Evolutionary conservation across 306 rosid species (phyloP).

Genomic region (Medicago truncatula): DNA sequence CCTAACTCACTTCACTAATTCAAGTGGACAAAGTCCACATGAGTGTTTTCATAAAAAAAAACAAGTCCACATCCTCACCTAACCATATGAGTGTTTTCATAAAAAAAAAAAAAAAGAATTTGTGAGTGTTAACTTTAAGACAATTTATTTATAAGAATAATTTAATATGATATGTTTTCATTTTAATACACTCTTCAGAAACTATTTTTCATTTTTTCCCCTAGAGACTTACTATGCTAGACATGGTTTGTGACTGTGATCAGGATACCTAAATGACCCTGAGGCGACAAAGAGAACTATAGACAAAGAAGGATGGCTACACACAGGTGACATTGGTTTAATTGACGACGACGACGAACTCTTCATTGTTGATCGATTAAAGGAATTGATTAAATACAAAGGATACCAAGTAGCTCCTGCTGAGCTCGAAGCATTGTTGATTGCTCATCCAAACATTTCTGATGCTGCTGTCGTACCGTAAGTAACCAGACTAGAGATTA

Average conservation of each 20-base stretch:
- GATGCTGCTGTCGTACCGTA: constrained; percentile 89
- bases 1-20: not conserved
- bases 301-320: constrained; percentile 79
- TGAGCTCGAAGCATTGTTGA: constrained; percentile 78
- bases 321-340: constrained; percentile 81
- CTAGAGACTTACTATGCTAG: not conserved
- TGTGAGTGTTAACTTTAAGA: too few species aligned
- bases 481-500: not conserved
- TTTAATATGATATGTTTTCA: too few species aligned
- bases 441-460: constrained; percentile 65
- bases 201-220: not conserved
- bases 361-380: constrained; percentile 80
- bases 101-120: too few species aligned
- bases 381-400: constrained; percentile 85
- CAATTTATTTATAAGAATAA: too few species aligned
- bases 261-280: constrained; percentile 77
- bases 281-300: constrained; percentile 74
- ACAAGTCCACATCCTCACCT: too few species aligned
- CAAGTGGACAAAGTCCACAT: too few species aligned
- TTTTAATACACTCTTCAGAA: not conserved
- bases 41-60: too few species aligned
- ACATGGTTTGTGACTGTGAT: not conserved
- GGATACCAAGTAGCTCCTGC: constrained; percentile 94
- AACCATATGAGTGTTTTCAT: too few species aligned
- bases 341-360: constrained; percentile 70